Evolutionary conservation across 2,329 filamentous ascomycete species (phyloP).

Genomic region (Diplodia seriata): DNA sequence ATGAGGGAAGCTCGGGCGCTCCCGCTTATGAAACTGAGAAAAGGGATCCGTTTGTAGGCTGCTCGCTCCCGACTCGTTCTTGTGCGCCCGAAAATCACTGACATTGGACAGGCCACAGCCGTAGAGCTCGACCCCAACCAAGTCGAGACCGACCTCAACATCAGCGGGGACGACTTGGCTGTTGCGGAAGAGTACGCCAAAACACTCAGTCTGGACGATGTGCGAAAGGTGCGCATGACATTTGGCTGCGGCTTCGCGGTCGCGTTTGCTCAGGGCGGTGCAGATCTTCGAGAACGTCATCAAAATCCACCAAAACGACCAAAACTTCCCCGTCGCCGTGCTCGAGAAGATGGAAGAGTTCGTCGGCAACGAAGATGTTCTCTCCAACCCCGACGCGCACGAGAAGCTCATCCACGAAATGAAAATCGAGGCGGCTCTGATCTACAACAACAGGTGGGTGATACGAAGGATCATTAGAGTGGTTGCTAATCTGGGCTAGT

Average conservation of each 20-base stretch:
- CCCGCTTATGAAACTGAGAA: not conserved
- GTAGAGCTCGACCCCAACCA: slow-evolving; percentile 2
- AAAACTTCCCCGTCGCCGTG: slow-evolving; percentile 56
- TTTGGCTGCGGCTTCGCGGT: too few relatives aligned
- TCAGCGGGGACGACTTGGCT: slow-evolving; percentile 32
- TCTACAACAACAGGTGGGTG: slow-evolving; percentile 47
- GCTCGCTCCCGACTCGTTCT: not conserved
- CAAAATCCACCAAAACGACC: slow-evolving; percentile 54
- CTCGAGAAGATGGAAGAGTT: slow-evolving; percentile 53
- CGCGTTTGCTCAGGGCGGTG: not conserved
- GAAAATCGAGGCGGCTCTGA: slow-evolving; percentile 62
- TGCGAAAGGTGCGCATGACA: not conserved
- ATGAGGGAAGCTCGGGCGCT: not conserved
- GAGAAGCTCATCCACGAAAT: slow-evolving; percentile 60
- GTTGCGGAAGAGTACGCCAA: slow-evolving; percentile 30
- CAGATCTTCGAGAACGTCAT: slow-evolving; percentile 43
- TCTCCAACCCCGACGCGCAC: slow-evolving; percentile 56
- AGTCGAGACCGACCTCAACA: slow-evolving; percentile 31
- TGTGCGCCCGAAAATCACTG: not conserved
- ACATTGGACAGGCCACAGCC: not conserved
- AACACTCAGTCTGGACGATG: slow-evolving; percentile 29
- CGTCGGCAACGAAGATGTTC: slow-evolving; percentile 54
- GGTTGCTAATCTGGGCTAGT: slow-evolving; percentile 15
- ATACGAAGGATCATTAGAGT: not conserved
- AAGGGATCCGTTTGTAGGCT: not conserved